A percentile compares a stretch with the other conserved stretches of the same genome.
These are phyloP conservation scores for Solanum hybrid DNA, from an alignment of 305 asterid species.

Conservation along the genomic window DNA sequence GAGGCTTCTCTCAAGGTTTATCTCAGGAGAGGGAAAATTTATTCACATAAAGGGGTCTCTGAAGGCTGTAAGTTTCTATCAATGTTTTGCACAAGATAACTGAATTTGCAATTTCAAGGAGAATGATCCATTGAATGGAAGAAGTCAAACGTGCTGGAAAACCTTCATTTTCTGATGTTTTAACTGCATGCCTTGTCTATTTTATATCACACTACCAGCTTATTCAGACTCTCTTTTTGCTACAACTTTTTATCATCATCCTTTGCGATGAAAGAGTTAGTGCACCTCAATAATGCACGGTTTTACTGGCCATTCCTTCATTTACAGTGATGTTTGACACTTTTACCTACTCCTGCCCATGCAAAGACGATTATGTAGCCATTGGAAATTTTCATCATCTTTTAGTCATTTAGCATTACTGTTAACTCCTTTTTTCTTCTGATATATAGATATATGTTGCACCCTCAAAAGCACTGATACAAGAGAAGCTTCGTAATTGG, in stretches of 20 bases:
- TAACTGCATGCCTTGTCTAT: background rate
- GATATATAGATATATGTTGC: conserved; percentile 68
- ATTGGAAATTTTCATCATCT: background rate
- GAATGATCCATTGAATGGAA: background rate
- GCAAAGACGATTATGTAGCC: background rate
- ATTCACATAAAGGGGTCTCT: conserved; percentile 64
- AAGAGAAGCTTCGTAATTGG: conserved; percentile 92
- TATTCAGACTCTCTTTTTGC: background rate
- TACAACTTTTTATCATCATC: background rate
- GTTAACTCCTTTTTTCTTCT: conserved; percentile 6
- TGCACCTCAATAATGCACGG: background rate
- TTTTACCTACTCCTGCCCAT: background rate
- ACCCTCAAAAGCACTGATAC: conserved; percentile 94
- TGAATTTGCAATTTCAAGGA: background rate
- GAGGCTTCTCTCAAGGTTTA: conserved; percentile 85
- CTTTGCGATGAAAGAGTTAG: background rate
- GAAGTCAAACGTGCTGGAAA: background rate
- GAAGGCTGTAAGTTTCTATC: conserved; percentile 57
- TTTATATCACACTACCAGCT: background rate
- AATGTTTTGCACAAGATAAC: background rate
- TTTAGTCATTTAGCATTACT: background rate
- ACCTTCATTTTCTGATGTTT: background rate
- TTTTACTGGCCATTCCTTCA: background rate
- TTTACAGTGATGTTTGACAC: background rate
- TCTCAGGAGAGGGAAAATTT: conserved; percentile 51